Base-by-base conservation (phyloP, 2,329 filamentous ascomycete genomes). In the Alternaria arbusti region DNA sequence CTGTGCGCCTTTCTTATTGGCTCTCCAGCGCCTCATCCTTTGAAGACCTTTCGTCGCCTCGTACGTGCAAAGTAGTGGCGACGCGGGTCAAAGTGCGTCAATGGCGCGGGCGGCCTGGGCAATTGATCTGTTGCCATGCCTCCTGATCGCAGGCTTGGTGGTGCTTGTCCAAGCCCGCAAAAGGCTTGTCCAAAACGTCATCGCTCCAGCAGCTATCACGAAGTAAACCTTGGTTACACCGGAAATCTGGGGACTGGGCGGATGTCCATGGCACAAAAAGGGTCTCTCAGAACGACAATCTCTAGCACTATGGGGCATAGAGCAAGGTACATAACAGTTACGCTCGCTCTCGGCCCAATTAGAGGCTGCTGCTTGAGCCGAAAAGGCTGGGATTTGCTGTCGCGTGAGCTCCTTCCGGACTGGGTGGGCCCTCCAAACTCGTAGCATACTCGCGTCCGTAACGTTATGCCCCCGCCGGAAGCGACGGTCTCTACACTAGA, bases 401-500 rank as follows among this genome's bases (percentile, higher is more conserved):
- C 67, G 63, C 64, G 64, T 65, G 68, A 60, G 59, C 52, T 55
- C 59, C 63, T 70, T 44, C 66, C 64, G 36, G 28, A 59, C 32
- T 64, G 46, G 59, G 68, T 70, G 68, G 68, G 59, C 63, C 66
- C 61, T 45, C 55, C 36, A 62, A 63, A 52, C 55, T 54, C 63
- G 28, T 63, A 61, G 47, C 44, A 62, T 56, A 22, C 47, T 61
- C 52, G 55, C 65, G 58, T 50, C 64, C 56, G 54, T 43, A 36
- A 59, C 63, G 10, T 54, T 22, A 20, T 26, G 22, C 30, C 55
- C 62, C 64, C 68, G 58, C 61, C 63, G 61, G 64, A 71, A 54
- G 65, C 67, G 67, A 69, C 65, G 47, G 65, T 59, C 55, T 62
- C 28, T 64, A 67, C 66, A 66, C 64, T 69, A 70, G 66, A 71